Conservation (phyloP, 352 stramenopile genomes). For the Globisporangium ultimum region DNA sequence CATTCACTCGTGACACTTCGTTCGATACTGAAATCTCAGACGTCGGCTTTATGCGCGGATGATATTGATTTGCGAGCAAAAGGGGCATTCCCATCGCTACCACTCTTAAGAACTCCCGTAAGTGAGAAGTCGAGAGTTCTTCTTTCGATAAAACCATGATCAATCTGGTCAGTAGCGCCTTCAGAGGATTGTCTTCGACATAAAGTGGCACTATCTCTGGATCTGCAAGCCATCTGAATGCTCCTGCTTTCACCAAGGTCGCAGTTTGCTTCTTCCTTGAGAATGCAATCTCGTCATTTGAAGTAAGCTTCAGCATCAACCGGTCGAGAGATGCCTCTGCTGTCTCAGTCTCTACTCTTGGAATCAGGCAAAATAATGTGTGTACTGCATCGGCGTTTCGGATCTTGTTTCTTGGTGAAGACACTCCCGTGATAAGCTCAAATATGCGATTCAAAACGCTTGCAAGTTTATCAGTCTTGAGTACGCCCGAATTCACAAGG, state of each 20-base stretch:
- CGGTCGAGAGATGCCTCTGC: conserved; percentile 30
- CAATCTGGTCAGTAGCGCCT: conserved; percentile 29
- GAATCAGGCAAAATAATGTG: conserved; percentile 47
- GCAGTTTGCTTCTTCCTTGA: conserved; percentile 50
- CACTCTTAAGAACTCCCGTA: conserved; percentile 52
- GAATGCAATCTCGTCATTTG: conserved; percentile 33
- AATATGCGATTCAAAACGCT: conserved; percentile 50
- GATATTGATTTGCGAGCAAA: conserved; percentile 26
- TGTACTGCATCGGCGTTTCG: conserved; percentile 53
- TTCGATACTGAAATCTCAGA: not conserved
- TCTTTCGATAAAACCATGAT: conserved; percentile 44
- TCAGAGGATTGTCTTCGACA: conserved; percentile 30
- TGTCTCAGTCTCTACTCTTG: conserved; percentile 23
- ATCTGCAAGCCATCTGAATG: conserved; percentile 55
- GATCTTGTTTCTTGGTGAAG: conserved; percentile 42
- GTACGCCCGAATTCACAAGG: conserved; percentile 44
- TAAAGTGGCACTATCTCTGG: conserved; percentile 32
- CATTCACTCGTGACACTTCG: not conserved
- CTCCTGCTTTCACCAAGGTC: conserved; percentile 44
- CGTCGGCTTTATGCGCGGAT: conserved; percentile 2
- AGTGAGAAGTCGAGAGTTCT: conserved; percentile 41
- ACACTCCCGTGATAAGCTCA: conserved; percentile 46
- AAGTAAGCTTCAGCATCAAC: conserved; percentile 43
- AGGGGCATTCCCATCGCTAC: conserved; percentile 51
- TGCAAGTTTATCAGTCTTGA: conserved; percentile 30